Conservation (phyloP, 2,329 filamentous ascomycete species). For the Colletotrichum zoysiae region DNA sequence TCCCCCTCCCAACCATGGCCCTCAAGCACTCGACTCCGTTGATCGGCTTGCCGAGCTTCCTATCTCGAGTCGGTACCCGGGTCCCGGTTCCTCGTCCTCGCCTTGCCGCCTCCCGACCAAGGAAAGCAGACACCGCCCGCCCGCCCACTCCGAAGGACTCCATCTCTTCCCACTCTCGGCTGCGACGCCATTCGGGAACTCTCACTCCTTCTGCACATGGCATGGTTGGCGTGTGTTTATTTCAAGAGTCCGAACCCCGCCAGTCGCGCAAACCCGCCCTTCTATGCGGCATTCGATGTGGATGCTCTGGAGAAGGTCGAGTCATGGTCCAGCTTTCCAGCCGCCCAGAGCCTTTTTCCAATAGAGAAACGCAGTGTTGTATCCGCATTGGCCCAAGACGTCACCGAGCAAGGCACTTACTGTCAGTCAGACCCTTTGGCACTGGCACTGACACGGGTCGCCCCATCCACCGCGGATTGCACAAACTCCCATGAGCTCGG, state of each 20-base stretch:
- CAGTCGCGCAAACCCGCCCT: constrained; percentile 17
- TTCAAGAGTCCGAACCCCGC: constrained; percentile 4
- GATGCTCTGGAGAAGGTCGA: constrained; percentile 38
- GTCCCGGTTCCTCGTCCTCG: constrained; percentile 31
- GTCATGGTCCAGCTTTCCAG: constrained; percentile 28
- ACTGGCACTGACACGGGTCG: constrained; percentile 1
- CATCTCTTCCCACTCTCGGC: constrained; percentile 20
- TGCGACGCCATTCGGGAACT: constrained; percentile 26
- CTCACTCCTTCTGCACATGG: constrained; percentile 10
- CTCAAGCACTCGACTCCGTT: constrained; percentile 4
- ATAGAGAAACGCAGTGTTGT: constrained; percentile 10
- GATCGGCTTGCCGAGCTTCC: constrained; percentile 34
- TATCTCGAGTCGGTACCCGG: constrained; percentile 31
- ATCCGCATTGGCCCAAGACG: constrained; percentile 14
- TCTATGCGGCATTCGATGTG: constrained; percentile 21
- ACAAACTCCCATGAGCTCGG: constrained; percentile 29
- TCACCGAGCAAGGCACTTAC: constrained; percentile 20
- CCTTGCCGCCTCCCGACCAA: constrained; percentile 24
- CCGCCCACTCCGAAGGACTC: constrained; percentile 1
- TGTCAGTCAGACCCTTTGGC: not conserved
- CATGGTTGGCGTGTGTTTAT: constrained; percentile 15
- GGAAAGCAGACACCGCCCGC: not conserved
- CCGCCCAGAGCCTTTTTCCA: constrained; percentile 13
- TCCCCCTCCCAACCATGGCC: not conserved
- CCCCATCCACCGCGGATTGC: constrained; percentile 14